phyloP scores from a whole-genome alignment of 495 filamentous ascomycete genomes.

The Aspergillus egyptiacus region DNA sequence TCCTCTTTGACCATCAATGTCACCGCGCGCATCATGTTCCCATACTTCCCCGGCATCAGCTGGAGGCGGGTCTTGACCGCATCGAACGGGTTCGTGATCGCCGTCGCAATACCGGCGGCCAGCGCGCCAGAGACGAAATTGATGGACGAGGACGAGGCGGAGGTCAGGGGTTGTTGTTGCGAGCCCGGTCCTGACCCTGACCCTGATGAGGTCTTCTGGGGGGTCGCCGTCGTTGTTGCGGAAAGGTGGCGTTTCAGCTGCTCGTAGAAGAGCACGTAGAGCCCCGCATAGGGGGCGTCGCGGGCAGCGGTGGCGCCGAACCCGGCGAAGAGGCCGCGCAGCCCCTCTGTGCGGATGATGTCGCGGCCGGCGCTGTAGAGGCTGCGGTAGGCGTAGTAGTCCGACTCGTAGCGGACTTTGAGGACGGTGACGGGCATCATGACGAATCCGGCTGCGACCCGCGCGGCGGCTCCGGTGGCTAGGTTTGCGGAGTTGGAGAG shows the following conservation, averaged over 20 bases:
- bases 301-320: slow-evolving; percentile 90
- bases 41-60: slow-evolving; percentile 75
- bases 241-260: slow-evolving; percentile 66
- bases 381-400: slow-evolving; percentile 76
- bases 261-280: slow-evolving; percentile 95
- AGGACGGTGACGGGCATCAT: slow-evolving; percentile 97
- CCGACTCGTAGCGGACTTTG: slow-evolving; percentile 92
- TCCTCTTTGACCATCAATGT: slow-evolving; percentile 75
- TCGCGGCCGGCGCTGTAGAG: slow-evolving; percentile 64
- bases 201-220: neutral
- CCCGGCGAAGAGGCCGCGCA: slow-evolving; percentile 83
- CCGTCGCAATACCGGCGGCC: slow-evolving; percentile 75
- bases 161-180: no score
- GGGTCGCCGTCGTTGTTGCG: slow-evolving; percentile 10
- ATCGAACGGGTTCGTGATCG: slow-evolving; percentile 93
- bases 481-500: slow-evolving; percentile 84
- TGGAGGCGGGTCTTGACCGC: slow-evolving; percentile 93
- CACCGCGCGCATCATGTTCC: slow-evolving; percentile 75
- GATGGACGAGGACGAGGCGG: slow-evolving; percentile 61
- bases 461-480: slow-evolving; percentile 71
- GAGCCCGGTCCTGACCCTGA: slow-evolving; percentile 5
- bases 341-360: slow-evolving; percentile 67
- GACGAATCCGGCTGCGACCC: slow-evolving; percentile 77
- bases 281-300: slow-evolving; percentile 90
- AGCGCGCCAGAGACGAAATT: slow-evolving; percentile 78